Evolutionary conservation across 2,329 filamentous ascomycete genomes (phyloP).

Genomic region (Aspergillus brasiliensis): DNA sequence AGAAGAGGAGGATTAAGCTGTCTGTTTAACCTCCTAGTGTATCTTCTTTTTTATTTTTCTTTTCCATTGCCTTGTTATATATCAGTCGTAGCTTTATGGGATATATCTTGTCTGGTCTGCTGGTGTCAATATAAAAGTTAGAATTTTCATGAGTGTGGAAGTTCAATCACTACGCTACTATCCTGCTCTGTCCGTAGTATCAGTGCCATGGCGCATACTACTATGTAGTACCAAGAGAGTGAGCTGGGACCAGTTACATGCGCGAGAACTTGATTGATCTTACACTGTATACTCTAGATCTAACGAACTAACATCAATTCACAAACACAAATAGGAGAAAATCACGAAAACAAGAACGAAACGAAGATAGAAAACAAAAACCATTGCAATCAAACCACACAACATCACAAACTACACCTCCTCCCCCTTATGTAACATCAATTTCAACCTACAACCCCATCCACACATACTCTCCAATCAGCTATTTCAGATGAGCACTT

Average conservation of each 20-base stretch:
- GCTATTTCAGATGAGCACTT: background rate
- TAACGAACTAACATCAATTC: no score
- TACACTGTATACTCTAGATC: background rate
- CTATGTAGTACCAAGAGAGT: no score
- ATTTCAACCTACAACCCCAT: no score
- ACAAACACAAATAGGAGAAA: no score
- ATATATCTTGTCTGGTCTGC: conserved; percentile 6
- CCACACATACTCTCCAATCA: no score
- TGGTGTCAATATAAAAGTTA: conserved; percentile 20
- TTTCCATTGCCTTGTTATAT: conserved; percentile 11
- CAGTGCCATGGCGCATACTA: no score
- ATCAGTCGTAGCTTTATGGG: conserved; percentile 6
- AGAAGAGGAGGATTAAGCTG: conserved; percentile 22
- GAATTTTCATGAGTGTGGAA: background rate
- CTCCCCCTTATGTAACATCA: background rate
- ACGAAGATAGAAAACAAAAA: background rate
- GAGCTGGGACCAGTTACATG: background rate
- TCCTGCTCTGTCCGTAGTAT: no score
- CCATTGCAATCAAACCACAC: background rate
- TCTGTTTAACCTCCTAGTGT: background rate
- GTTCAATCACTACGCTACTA: no score
- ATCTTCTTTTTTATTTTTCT: conserved; percentile 4
- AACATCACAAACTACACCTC: background rate
- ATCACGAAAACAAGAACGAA: background rate
- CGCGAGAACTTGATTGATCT: background rate